Conservation (phyloP, 2,329 filamentous ascomycete species). For the Colletotrichum nymphaeae region DNA sequence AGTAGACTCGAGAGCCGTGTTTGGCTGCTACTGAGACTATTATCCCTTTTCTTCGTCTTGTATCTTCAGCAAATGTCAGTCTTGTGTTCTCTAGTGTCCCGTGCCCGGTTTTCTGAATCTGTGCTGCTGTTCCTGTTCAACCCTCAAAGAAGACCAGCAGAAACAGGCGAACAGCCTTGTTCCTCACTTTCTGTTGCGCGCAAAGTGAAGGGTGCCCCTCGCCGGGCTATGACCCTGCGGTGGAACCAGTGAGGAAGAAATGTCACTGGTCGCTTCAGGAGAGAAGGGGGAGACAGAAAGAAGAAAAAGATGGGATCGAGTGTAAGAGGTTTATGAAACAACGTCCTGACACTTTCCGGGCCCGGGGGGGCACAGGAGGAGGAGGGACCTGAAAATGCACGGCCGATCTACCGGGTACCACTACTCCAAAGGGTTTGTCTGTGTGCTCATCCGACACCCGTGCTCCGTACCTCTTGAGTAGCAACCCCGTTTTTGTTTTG, state of each 20-base stretch:
- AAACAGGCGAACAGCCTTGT: not conserved
- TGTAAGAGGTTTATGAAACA: constrained; percentile 37
- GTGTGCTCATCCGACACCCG: not conserved
- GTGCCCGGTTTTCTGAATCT: not conserved
- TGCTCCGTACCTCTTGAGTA: not conserved
- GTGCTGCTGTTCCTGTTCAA: not conserved
- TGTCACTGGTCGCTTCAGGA: not conserved
- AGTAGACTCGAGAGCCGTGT: not conserved
- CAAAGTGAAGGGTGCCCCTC: not conserved
- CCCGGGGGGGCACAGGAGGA: constrained; percentile 14
- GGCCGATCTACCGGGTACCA: constrained; percentile 10
- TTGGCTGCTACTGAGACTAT: not conserved
- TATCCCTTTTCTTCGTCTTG: not conserved
- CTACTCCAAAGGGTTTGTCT: not conserved
- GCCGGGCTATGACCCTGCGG: not conserved
- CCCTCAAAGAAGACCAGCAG: not conserved
- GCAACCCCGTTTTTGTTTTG: not conserved
- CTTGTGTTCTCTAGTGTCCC: not conserved
- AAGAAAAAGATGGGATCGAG: constrained; percentile 22
- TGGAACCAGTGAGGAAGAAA: not conserved
- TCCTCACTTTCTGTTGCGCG: not conserved
- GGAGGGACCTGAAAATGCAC: constrained; percentile 12
- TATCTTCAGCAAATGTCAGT: not conserved
- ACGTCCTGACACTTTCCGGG: constrained; percentile 35
- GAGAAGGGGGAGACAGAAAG: not conserved